These are phyloP conservation scores for Nothophoma quercina DNA, from an alignment of 2,329 filamentous ascomycete genomes.

Conservation along the genomic window DNA sequence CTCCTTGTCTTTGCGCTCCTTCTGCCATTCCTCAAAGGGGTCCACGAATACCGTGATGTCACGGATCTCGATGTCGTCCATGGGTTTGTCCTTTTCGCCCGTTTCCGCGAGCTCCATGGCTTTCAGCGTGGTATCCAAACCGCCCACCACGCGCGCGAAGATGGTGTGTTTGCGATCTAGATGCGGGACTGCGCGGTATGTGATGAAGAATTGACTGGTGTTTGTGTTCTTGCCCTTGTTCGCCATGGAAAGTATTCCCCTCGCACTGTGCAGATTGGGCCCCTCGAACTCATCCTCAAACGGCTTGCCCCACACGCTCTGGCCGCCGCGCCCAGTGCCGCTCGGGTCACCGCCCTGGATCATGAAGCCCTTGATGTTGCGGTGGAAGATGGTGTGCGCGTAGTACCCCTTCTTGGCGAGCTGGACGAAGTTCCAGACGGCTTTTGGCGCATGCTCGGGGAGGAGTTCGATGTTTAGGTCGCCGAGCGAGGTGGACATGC, in stretches of 20 bases:
- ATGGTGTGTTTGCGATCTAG: slow-evolving; percentile 97
- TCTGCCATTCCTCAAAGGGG: slow-evolving; percentile 92
- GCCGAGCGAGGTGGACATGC: slow-evolving; percentile 85
- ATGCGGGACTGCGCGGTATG: slow-evolving; percentile 83
- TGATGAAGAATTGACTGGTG: slow-evolving; percentile 93
- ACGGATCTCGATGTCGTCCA: slow-evolving; percentile 79
- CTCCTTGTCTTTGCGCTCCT: slow-evolving; percentile 62
- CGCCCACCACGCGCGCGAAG: slow-evolving; percentile 85
- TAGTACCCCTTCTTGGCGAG: slow-evolving; percentile 92
- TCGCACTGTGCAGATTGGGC: slow-evolving; percentile 79
- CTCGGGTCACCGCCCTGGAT: slow-evolving; percentile 96
- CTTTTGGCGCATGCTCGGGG: slow-evolving; percentile 87
- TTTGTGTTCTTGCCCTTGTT: slow-evolving; percentile 99
- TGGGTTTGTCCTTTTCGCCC: slow-evolving; percentile 76
- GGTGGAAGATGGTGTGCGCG: slow-evolving; percentile 81
- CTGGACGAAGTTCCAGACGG: slow-evolving; percentile 96
- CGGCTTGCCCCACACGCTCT: slow-evolving; percentile 91
- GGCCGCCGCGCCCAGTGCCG: slow-evolving; percentile 88
- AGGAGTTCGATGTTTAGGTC: slow-evolving; percentile 88
- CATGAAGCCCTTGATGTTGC: slow-evolving; percentile 97
- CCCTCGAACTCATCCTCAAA: slow-evolving; percentile 95
- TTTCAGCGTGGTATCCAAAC: slow-evolving; percentile 72
- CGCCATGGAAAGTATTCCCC: slow-evolving; percentile 90
- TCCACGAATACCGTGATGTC: slow-evolving; percentile 89
- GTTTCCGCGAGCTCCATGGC: slow-evolving; percentile 80